Evolutionary conservation across 768 basidiomycete species (phyloP).

Genomic region (Epithele typhae): DNA sequence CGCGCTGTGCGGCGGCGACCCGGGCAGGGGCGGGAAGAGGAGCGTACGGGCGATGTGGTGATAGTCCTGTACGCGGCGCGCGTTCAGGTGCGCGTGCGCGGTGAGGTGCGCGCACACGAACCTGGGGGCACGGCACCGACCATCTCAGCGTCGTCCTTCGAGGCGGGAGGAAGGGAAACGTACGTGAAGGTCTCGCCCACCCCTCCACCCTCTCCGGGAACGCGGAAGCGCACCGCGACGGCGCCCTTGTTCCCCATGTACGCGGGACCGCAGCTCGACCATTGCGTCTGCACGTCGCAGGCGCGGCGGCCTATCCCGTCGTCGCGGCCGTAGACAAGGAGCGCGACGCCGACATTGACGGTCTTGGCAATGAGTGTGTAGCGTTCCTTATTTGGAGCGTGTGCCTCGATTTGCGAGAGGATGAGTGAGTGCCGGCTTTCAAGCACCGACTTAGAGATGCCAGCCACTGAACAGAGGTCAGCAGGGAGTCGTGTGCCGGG

Average conservation of each 20-base stretch:
- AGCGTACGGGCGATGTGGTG: conserved; percentile 75
- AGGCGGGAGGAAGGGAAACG: too few species aligned
- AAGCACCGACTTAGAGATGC: conserved; percentile 67
- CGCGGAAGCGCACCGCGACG: conserved; percentile 80
- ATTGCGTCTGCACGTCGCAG: conserved; percentile 63
- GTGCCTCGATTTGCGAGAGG: conserved; percentile 64
- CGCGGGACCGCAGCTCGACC: conserved; percentile 68
- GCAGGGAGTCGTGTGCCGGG: too few species aligned
- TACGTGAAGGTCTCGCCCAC: conserved; percentile 83
- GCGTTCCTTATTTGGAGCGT: conserved; percentile 66
- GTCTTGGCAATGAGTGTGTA: conserved; percentile 78
- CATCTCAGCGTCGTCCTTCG: too few species aligned
- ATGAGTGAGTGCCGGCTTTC: conserved; percentile 68
- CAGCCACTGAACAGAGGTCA: conserved; percentile 60
- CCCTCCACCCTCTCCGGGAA: conserved; percentile 49
- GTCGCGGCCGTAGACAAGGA: conserved; percentile 84
- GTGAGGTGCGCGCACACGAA: conserved; percentile 94
- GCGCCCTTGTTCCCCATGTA: conserved; percentile 96
- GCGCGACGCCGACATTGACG: conserved; percentile 82
- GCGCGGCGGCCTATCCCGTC: conserved; percentile 56
- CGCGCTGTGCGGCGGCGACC: conserved; percentile 27
- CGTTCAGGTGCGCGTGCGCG: conserved; percentile 66
- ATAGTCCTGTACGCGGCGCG: conserved; percentile 71
- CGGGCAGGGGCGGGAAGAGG: conserved; percentile 59
- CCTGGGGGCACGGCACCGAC: conserved; percentile 39